A percentile compares a stretch with the other conserved stretches of the same genome.
Conservation (phyloP, 345 rosid genomes). For the Murraya koenigii region DNA sequence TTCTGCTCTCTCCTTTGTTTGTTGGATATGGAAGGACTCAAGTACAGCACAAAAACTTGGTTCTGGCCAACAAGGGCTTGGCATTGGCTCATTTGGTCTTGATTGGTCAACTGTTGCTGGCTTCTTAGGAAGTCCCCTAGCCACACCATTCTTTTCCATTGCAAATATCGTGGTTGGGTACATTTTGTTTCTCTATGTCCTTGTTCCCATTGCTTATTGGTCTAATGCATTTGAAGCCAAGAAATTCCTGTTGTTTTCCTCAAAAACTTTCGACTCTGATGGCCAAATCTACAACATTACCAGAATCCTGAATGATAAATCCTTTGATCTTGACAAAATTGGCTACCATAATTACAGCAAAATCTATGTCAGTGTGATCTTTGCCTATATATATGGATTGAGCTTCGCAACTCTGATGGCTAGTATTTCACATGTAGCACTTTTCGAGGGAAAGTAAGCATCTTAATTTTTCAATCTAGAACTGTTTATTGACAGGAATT, state of each 20-base stretch:
- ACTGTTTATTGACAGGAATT: neutral
- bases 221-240: constrained; percentile 44
- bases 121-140: constrained; percentile 43
- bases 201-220: constrained; percentile 58
- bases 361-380: constrained; percentile 36
- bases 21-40: constrained; percentile 35
- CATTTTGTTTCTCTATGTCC: constrained; percentile 50
- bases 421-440: constrained; percentile 38
- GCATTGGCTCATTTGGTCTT: constrained; percentile 45
- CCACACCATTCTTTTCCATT: constrained; percentile 34
- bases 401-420: constrained; percentile 45
- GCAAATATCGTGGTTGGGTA: constrained; percentile 48
- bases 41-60: constrained; percentile 32
- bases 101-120: constrained; percentile 42
- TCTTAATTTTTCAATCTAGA: neutral
- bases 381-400: constrained; percentile 36
- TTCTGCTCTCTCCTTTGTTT: constrained; percentile 24
- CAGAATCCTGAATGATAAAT: constrained; percentile 22
- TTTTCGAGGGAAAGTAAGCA: constrained; percentile 44
- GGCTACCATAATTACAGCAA: constrained; percentile 43
- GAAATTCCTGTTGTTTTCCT: constrained; percentile 53
- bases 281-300: constrained; percentile 36
- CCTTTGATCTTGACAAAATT: constrained; percentile 28
- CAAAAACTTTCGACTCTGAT: constrained; percentile 29
- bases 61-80: constrained; percentile 41